These are phyloP conservation scores for Saccharum spontaneum DNA, from an alignment of 176 grass and related monocot species.

Conservation along the genomic window DNA sequence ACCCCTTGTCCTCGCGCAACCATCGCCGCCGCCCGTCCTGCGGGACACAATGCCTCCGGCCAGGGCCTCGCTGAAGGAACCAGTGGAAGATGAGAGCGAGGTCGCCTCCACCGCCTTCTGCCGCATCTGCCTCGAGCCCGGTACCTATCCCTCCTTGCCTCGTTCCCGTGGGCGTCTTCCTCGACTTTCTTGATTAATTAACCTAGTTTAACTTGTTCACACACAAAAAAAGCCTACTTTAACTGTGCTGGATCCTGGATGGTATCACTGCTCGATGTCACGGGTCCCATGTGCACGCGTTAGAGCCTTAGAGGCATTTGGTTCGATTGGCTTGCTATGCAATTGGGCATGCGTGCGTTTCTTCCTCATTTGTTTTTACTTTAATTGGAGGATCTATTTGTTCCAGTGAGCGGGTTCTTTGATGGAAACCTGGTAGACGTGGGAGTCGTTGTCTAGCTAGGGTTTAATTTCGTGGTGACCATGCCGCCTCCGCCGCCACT, in stretches of 20 bases:
- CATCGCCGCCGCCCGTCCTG: background rate
- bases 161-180: background rate
- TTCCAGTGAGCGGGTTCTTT: background rate
- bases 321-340: background rate
- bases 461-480: background rate
- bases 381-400: background rate
- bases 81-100: constrained; percentile 56
- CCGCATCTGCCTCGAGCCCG: constrained; percentile 78
- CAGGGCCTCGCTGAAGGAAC: constrained; percentile 29
- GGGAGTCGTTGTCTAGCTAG: background rate
- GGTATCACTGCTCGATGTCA: too few species aligned
- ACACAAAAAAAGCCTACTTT: too few species aligned
- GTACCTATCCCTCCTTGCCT: constrained; percentile 9
- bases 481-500: background rate
- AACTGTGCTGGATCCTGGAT: too few species aligned
- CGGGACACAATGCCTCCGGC: background rate
- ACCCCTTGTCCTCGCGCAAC: background rate
- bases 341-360: background rate
- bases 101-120: constrained; percentile 56
- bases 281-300: too few species aligned
- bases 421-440: background rate
- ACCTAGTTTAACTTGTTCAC: background rate
- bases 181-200: background rate
- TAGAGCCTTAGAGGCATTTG: too few species aligned
- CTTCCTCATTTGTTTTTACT: background rate